Conservation (phyloP, 2,329 filamentous ascomycete species). For the Hymenoscyphus fructigenus region DNA sequence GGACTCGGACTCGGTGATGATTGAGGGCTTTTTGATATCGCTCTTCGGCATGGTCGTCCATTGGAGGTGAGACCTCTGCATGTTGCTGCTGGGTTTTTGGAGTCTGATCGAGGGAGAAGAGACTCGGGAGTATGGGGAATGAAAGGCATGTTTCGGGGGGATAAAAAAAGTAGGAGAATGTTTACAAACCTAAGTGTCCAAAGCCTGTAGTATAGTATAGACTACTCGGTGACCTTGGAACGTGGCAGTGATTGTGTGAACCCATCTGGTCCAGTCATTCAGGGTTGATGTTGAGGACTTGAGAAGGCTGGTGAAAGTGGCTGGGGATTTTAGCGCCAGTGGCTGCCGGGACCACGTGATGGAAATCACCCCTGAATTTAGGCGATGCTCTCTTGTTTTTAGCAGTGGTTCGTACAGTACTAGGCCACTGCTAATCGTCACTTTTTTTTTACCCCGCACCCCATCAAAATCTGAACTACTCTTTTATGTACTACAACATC, state of each 20-base stretch:
- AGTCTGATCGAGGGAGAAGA: slow-evolving; percentile 75
- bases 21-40: slow-evolving; percentile 50
- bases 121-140: slow-evolving; percentile 78
- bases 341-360: not conserved
- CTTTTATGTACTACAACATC: too few species aligned
- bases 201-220: slow-evolving; percentile 11
- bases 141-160: slow-evolving; percentile 55
- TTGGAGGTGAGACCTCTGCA: slow-evolving; percentile 83
- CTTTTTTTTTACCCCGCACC: too few species aligned
- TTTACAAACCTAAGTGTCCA: slow-evolving; percentile 21
- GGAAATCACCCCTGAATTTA: too few species aligned
- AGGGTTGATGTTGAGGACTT: slow-evolving; percentile 6
- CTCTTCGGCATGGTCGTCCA: slow-evolving; percentile 80
- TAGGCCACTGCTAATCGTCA: too few species aligned
- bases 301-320: slow-evolving; percentile 14
- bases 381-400: too few species aligned
- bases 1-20: slow-evolving; percentile 33
- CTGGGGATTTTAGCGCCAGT: slow-evolving; percentile 9
- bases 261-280: slow-evolving; percentile 21
- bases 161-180: slow-evolving; percentile 15
- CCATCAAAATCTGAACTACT: too few species aligned
- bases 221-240: slow-evolving; percentile 13
- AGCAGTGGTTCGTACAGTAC: too few species aligned
- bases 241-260: slow-evolving; percentile 21
- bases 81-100: slow-evolving; percentile 77